Conservation (phyloP, 2,329 filamentous ascomycete genomes). For the Penicillium sp. region DNA sequence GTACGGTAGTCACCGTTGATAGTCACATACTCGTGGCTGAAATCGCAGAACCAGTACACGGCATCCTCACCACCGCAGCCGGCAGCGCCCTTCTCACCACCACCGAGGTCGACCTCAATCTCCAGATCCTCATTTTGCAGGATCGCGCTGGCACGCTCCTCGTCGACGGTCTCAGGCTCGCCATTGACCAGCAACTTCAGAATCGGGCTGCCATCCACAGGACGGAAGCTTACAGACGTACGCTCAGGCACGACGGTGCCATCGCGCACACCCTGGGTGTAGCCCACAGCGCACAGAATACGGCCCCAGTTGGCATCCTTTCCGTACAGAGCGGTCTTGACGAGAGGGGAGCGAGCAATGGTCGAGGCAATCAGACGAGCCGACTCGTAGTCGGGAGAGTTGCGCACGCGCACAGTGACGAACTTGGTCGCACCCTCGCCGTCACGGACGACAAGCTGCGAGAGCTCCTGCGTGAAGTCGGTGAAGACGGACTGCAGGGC, state of each 20-base stretch:
- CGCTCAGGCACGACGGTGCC: conserved; percentile 50
- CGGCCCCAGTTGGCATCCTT: conserved; percentile 98
- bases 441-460: conserved; percentile 89
- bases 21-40: conserved; percentile 65
- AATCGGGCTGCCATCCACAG: conserved; percentile 53
- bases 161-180: conserved; percentile 60
- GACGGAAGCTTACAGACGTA: conserved; percentile 59
- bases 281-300: conserved; percentile 90
- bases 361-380: conserved; percentile 77
- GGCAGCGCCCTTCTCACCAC: conserved; percentile 42
- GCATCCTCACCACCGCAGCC: conserved; percentile 49
- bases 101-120: conserved; percentile 57
- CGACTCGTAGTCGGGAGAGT: conserved; percentile 63
- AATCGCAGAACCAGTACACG: conserved; percentile 63
- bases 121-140: conserved; percentile 60
- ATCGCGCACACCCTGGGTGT: conserved; percentile 52
- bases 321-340: conserved; percentile 96
- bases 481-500: conserved; percentile 68
- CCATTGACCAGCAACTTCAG: conserved; percentile 57
- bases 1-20: conserved; percentile 66
- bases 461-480: conserved; percentile 74
- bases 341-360: conserved; percentile 85
- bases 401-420: conserved; percentile 80
- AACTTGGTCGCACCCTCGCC: conserved; percentile 98
- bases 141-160: conserved; percentile 56